Conservation (phyloP, 176 grass and related monocot genomes). For the Musa troglodytarum region DNA sequence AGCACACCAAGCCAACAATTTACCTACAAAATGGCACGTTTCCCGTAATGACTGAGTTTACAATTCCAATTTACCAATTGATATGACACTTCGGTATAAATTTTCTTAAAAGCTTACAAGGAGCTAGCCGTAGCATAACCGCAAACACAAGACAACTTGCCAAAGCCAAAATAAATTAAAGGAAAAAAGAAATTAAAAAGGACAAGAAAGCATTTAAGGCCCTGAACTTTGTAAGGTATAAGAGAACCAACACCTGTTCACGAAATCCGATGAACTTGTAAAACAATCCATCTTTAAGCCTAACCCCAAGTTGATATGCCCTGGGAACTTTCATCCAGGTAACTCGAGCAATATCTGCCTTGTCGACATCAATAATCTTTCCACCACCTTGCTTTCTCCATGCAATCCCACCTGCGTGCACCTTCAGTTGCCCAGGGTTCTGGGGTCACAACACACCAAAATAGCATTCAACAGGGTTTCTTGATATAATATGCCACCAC, state of each 20-base stretch:
- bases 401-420: constrained; percentile 15
- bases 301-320: constrained; percentile 9
- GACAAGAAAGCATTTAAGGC: background rate
- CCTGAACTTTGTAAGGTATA: background rate
- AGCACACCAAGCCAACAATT: background rate
- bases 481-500: background rate
- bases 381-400: constrained; percentile 22
- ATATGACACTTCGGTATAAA: too few relatives aligned
- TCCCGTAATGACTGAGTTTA: too few relatives aligned
- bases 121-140: background rate
- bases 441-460: background rate
- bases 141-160: background rate
- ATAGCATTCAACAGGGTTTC: background rate
- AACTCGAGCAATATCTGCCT: constrained; percentile 10
- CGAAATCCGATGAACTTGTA: constrained; percentile 24
- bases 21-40: background rate
- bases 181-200: background rate
- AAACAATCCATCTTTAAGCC: constrained; percentile 17
- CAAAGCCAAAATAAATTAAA: background rate
- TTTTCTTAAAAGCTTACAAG: too few relatives aligned
- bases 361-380: constrained; percentile 4
- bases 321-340: constrained; percentile 27
- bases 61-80: too few relatives aligned
- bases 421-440: constrained; percentile 15
- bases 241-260: constrained; percentile 7